Percentiles rank a stretch among this genome's conserved stretches.
phyloP scores from a whole-genome alignment of 495 filamentous ascomycete species.

The Penicillium dipodomyicola region DNA sequence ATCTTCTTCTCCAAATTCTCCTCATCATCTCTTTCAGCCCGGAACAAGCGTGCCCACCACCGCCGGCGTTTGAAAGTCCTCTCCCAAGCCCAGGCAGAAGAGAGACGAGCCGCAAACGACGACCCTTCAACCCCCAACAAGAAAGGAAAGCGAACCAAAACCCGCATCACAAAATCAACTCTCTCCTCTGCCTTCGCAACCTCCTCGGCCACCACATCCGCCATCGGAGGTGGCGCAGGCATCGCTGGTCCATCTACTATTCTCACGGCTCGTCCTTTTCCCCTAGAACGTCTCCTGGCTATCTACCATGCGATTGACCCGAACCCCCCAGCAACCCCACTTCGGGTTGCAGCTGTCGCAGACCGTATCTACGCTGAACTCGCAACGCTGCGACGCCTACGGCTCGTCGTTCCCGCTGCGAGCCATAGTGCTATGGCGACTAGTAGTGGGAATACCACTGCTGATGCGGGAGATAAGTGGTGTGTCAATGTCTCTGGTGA shows the following conservation, averaged over 20 bases:
- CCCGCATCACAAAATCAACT: conserved; percentile 50
- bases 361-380: conserved; percentile 70
- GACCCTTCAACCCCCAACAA: conserved; percentile 33
- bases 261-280: conserved; percentile 73
- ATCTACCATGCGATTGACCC: conserved; percentile 80
- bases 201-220: conserved; percentile 40
- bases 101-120: conserved; percentile 30
- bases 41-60: conserved; percentile 56
- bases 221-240: conserved; percentile 31
- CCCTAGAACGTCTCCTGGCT: conserved; percentile 80
- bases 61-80: conserved; percentile 50
- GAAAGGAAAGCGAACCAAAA: conserved; percentile 42
- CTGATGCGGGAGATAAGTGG: conserved; percentile 47
- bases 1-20: conserved; percentile 82
- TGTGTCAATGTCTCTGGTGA: conserved; percentile 49
- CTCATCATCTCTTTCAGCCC: conserved; percentile 48
- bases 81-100: conserved; percentile 44
- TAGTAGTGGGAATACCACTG: conserved; percentile 39
- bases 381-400: conserved; percentile 74
- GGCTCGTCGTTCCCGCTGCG: conserved; percentile 64
- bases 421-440: conserved; percentile 40
- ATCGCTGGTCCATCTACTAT: conserved; percentile 68
- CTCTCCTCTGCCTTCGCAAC: conserved; percentile 43
- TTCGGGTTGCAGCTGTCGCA: conserved; percentile 44
- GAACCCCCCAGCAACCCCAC: conserved; percentile 56